Base-by-base conservation (phyloP, 1,139 yeast genomes). In the Geotrichum candidum region DNA sequence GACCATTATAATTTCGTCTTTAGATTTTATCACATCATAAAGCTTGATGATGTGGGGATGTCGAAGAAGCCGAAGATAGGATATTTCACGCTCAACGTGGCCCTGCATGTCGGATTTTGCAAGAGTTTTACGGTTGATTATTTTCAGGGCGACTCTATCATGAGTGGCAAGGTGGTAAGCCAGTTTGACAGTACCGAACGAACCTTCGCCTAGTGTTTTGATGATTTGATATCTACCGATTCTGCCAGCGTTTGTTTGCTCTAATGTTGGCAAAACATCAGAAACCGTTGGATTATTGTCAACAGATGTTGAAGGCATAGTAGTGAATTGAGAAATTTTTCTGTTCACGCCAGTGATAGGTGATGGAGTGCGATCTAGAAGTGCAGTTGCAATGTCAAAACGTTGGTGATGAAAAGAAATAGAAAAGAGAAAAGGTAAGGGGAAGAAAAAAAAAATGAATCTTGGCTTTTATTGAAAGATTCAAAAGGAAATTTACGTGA, bases 81-180 rank as follows among this genome's bases (percentile, higher is more conserved):
- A 87, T 64, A 94, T 94, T 74, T 94, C 99, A 68, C 99, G 80
- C 77, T 94, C 99, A 45, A 94, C 87, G 64, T 99, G 80, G 38
- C 98, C 98, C 73, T 94, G 97, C 99, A 94, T 94, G 75, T 94
- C 99, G 7, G 92, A 85, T 73, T 94, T 94, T 60, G 97, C 96
- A 72, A 94, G 80, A 0, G 97, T 91, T 76, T 91, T 92, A 66
- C 96, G 80, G 75, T 94, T 91, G 78, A 94, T 94, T 74, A 94
- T 94, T 76, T 94, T 94, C 66, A 94, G 80, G 2, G 99, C 99
- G 23, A 94, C 99, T 67, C 87, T 82, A 70, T 94, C 97, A 46
- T 96, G 96, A 1, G 98, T 94, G 15, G 89, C 87, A 69, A 89
- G 79, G 74, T 94, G 98, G 73, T 90, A 92, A 0, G 99, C 99